Evolutionary conservation across 106 monocot genomes (phyloP), one percentile per base, ranked within the genome.

Genomic region (Dioscorea dumetorum): DNA sequence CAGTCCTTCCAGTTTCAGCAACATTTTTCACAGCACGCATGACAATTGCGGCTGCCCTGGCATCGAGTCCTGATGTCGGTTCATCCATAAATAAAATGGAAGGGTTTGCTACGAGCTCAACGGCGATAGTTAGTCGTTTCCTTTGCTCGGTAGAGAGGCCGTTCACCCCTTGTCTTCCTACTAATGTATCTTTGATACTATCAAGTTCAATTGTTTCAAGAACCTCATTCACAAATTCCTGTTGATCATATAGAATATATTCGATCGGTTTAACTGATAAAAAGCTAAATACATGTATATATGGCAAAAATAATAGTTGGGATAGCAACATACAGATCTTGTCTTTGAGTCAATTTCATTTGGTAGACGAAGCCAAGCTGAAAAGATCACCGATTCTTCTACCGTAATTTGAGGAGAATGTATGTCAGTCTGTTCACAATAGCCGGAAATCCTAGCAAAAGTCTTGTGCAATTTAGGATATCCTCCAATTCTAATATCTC

Each of bases 31-130:
- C 81, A 15, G 87, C 78, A 74, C 81, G 87, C 81, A 91, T 81
- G 64, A 84, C 91, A 57, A 91, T 77, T 59, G 90, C 86, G 57
- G 89, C 89, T 12, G 88, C 88, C 65, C 88, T 84, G 18, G 88
- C 88, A 80, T 88, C 88, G 50, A 88, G 63, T 19, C 88, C 88
- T 68, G 88, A 88, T 23, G 88, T 88, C 2, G 88, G 88, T 54
- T 88, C 88, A 76, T 88, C 88, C 84, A 88, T 84, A 24, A 88
- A 88, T 67, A 88, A 74, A 48, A 88, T 82, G 32, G 88, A 84
- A 63, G 88, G 88, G 74, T 88, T 88, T 3, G 88, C 81, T 28
- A 88, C 88, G 23, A 88, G 81, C 70, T 88, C 88, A 16, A 88
- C 85, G 18, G 88, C 84, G 56, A 89, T 90, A 50, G 89, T 90